Evolutionary conservation across 768 basidiomycete genomes (phyloP).

Genomic region (Pleurotus citrinopileatus): DNA sequence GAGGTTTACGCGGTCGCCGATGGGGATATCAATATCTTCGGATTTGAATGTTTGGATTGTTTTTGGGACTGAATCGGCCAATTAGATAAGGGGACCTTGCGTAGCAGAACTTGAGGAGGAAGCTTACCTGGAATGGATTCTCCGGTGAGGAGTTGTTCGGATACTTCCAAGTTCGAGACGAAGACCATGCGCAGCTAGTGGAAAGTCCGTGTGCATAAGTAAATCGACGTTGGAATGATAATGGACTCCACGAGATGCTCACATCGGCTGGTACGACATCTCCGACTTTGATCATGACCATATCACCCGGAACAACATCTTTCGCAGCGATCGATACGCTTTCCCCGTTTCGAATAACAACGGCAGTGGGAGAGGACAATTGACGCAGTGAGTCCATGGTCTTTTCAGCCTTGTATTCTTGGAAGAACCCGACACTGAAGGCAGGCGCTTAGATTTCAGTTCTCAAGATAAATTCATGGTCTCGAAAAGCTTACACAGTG

Average conservation of each 20-base stretch:
- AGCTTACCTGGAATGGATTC: slow-evolving; percentile 42
- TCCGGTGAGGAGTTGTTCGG: slow-evolving; percentile 51
- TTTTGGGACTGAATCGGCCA: slow-evolving; percentile 41
- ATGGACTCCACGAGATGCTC: slow-evolving; percentile 8
- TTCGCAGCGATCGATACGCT: slow-evolving; percentile 35
- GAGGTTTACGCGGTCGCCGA: slow-evolving; percentile 18
- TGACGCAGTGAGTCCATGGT: slow-evolving; percentile 15
- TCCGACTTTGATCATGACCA: slow-evolving; percentile 36
- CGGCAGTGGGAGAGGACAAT: slow-evolving; percentile 14
- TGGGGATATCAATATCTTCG: slow-evolving; percentile 31
- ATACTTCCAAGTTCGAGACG: slow-evolving; percentile 44
- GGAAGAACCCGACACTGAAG: slow-evolving; percentile 40
- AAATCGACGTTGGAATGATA: neutral
- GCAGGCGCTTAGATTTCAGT: neutral
- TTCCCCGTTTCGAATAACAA: slow-evolving; percentile 40
- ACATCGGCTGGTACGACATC: slow-evolving; percentile 46
- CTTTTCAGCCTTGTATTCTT: slow-evolving; percentile 28
- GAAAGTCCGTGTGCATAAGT: neutral
- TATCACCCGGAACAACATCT: slow-evolving; percentile 40
- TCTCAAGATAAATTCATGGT: neutral
- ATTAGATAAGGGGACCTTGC: neutral
- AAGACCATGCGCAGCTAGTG: slow-evolving; percentile 36
- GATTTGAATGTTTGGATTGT: slow-evolving; percentile 27
- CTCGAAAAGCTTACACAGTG: slow-evolving; percentile 31
- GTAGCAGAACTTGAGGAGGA: neutral